Evolutionary conservation across 2,329 filamentous ascomycete species (phyloP).

Genomic region (Aureobasidium sp.): DNA sequence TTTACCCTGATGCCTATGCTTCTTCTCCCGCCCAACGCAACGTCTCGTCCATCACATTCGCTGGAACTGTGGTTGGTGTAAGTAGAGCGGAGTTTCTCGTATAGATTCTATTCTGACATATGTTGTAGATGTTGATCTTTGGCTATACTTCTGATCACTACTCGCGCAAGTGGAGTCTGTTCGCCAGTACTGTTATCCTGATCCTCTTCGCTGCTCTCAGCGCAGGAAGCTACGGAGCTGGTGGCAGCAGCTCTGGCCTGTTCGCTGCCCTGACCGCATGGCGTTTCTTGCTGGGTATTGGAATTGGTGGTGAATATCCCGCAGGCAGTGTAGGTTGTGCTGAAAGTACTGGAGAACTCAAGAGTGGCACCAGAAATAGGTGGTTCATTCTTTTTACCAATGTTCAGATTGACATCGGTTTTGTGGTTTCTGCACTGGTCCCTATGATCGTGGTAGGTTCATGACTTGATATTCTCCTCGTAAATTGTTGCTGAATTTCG

Average conservation of each 20-base stretch:
- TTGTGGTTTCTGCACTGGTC: constrained; percentile 72
- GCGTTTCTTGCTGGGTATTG: constrained; percentile 66
- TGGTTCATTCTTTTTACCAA: constrained; percentile 83
- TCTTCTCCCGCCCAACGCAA: constrained; percentile 62
- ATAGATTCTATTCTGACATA: not conserved
- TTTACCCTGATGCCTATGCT: constrained; percentile 67
- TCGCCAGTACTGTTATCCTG: constrained; percentile 74
- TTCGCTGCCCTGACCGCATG: constrained; percentile 75
- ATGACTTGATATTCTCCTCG: constrained; percentile 9
- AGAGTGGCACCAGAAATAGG: constrained; percentile 70
- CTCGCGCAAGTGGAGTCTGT: constrained; percentile 74
- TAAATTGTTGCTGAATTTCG: too few relatives aligned
- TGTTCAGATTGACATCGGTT: constrained; percentile 77
- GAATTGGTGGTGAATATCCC: constrained; percentile 58
- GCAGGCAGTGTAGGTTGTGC: constrained; percentile 78
- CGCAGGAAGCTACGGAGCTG: constrained; percentile 67
- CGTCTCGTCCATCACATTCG: constrained; percentile 75
- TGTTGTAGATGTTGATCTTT: constrained; percentile 57
- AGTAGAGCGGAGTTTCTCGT: too few relatives aligned
- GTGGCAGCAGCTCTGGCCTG: constrained; percentile 61
- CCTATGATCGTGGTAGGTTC: constrained; percentile 54
- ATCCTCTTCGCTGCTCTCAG: constrained; percentile 77
- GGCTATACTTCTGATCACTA: constrained; percentile 77
- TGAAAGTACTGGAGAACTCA: constrained; percentile 77
- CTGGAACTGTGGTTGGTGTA: constrained; percentile 63